A percentile compares a stretch with the other conserved stretches of the same genome.
Evolutionary conservation across 352 stramenopile species (phyloP).

Genomic region (Pythium grandisporangium): DNA sequence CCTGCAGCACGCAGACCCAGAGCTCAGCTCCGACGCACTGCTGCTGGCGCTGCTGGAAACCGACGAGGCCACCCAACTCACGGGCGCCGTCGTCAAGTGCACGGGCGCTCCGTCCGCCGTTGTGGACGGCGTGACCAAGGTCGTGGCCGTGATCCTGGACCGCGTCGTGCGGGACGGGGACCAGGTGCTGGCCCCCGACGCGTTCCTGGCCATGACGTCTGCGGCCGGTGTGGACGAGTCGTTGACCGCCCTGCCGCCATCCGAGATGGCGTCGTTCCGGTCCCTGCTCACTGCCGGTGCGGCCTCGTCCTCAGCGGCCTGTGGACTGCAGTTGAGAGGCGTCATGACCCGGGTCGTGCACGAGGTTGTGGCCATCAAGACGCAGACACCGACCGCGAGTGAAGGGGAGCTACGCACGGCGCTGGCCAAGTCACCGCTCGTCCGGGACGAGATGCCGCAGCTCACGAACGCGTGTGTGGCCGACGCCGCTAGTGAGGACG

Average conservation of each 20-base stretch:
- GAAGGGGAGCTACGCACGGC: background rate
- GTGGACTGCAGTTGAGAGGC: conserved; percentile 8
- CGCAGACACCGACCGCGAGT: conserved; percentile 1
- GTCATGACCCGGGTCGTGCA: conserved; percentile 7
- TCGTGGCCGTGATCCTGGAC: conserved; percentile 16
- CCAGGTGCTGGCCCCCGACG: conserved; percentile 1
- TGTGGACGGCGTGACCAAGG: conserved; percentile 18
- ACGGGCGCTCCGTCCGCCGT: conserved; percentile 18
- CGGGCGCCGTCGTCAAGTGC: conserved; percentile 27
- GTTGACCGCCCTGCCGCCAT: background rate
- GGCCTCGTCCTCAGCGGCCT: conserved; percentile 1
- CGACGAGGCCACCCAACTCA: conserved; percentile 33
- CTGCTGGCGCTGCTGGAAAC: conserved; percentile 29
- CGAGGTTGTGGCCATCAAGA: conserved; percentile 9
- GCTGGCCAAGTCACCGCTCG: background rate
- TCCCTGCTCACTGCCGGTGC: conserved; percentile 7
- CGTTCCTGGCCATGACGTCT: conserved; percentile 5
- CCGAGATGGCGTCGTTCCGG: conserved; percentile 6
- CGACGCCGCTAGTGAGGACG: conserved; percentile 20
- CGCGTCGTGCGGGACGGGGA: conserved; percentile 5
- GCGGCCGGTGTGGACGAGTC: background rate
- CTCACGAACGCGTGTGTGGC: background rate
- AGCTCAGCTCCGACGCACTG: conserved; percentile 23
- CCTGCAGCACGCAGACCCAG: background rate
- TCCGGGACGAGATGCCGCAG: background rate